Evolutionary conservation across 2,329 filamentous ascomycete species (phyloP), one percentile per base, ranked within the genome.

Genomic region (Cladosporium velox): DNA sequence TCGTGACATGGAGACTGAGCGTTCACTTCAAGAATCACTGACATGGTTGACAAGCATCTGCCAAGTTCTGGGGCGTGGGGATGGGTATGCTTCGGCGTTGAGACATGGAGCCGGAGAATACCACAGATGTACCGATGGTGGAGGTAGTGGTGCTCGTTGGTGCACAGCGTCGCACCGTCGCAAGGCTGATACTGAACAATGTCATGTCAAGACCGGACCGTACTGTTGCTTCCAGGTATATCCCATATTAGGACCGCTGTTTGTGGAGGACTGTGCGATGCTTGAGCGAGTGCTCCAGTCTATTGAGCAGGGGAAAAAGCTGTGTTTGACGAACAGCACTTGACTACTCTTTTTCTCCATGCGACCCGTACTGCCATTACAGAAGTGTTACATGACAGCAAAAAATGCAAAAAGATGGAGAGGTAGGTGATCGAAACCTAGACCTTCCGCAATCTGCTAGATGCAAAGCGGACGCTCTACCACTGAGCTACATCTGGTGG

Each of bases 391-490:
- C 44, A 63, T 38, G 21, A 7, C n/a, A 24, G 44, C 59, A 54
- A 54, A 63, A 63, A 54, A 38, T 34, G 8, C 12, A 57, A 64
- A 64, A 55, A 11, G 12, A 57, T 64, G 60, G 60, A 64, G 60
- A 57, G 47, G 52, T 64, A 44, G 60, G 60, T 64, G 60, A 64
- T 64, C 60, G 60, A 64, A 64, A 64, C 60, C 60, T 44, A 64
- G 60, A 57, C 60, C 47, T 64, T 55, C 47, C 60, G 60, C 60
- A 64, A 49, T 51, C 38, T 64, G 35, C 60, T 54, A 55, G 60
- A 64, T 64, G 60, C 60, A 64, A 64, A 64, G 60, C 60, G 60
- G 47, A 55, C 60, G 60, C 60, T 64, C 60, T 64, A 64, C 60
- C 60, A 64, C 60, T 64, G 60, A 64, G 60, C 60, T 64, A 64